These are phyloP conservation scores for Entoloma clypeatum DNA, from an alignment of 1,284 basidiomycete genomes.

Conservation along the genomic window DNA sequence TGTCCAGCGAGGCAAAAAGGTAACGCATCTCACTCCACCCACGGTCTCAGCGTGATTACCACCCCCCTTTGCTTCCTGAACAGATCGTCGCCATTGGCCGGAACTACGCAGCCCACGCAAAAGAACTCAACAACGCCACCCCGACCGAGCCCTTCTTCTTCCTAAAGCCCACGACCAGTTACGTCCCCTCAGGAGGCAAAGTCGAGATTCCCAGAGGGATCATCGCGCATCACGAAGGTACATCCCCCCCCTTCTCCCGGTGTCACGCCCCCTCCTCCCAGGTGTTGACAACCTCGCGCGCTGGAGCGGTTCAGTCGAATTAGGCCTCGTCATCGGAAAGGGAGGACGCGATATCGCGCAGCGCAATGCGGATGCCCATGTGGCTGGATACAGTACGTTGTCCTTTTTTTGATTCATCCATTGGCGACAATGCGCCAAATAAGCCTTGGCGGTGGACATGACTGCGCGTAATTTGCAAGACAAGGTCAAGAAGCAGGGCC, in stretches of 20 bases:
- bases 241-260: slow-evolving; percentile 17
- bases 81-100: slow-evolving; percentile 90
- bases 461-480: slow-evolving; percentile 96
- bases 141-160: slow-evolving; percentile 99
- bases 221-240: slow-evolving; percentile 88
- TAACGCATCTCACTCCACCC: not conserved
- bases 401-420: too few species aligned
- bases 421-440: too few species aligned
- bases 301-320: slow-evolving; percentile 75
- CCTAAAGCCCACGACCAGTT: slow-evolving; percentile 93
- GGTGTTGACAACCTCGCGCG: not conserved
- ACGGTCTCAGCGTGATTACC: not conserved
- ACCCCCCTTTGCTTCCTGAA: not conserved
- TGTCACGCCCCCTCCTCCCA: not conserved
- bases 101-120: slow-evolving; percentile 84
- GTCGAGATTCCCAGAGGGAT: slow-evolving; percentile 88
- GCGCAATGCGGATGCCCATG: slow-evolving; percentile 68
- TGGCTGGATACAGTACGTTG: slow-evolving; percentile 85
- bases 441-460: slow-evolving; percentile 93
- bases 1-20: slow-evolving; percentile 23
- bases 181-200: slow-evolving; percentile 71
- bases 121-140: slow-evolving; percentile 86
- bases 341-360: slow-evolving; percentile 77
- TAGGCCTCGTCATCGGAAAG: slow-evolving; percentile 93
- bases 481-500: slow-evolving; percentile 84